Conservation (phyloP, 2,329 filamentous ascomycete genomes). For the Epichloe gansuensis region DNA sequence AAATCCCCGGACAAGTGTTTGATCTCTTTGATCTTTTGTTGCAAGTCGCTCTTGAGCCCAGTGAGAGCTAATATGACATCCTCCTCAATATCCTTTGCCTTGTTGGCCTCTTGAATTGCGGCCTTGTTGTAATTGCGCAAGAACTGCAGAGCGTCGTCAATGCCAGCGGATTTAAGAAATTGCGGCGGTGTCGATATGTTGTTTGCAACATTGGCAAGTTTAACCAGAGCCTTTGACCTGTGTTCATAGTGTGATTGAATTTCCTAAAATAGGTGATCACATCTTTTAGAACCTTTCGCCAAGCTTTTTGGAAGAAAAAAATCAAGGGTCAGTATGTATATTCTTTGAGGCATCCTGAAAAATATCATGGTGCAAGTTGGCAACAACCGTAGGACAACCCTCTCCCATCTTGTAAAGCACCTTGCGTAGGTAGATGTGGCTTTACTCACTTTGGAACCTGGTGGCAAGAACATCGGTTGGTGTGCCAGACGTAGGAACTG, state of each 20-base stretch:
- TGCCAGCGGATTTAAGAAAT: conserved; percentile 71
- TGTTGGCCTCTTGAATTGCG: conserved; percentile 68
- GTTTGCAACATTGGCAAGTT: conserved; percentile 73
- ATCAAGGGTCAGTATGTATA: neutral
- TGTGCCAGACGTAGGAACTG: conserved; percentile 74
- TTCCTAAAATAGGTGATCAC: conserved; percentile 85
- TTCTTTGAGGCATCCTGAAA: neutral
- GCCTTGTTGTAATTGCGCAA: conserved; percentile 74
- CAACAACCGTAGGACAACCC: no score
- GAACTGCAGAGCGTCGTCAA: conserved; percentile 75
- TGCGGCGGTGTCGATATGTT: conserved; percentile 63
- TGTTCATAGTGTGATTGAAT: conserved; percentile 82
- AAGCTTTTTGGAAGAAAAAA: conserved; percentile 42
- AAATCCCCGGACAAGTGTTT: conserved; percentile 88
- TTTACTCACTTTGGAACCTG: conserved; percentile 68
- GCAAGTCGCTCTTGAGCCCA: conserved; percentile 74
- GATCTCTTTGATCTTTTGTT: conserved; percentile 97
- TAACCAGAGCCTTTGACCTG: conserved; percentile 68
- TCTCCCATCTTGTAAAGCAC: neutral
- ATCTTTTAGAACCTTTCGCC: conserved; percentile 92
- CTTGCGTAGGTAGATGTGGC: neutral
- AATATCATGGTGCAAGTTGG: neutral
- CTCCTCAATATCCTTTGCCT: conserved; percentile 79
- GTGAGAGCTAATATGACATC: conserved; percentile 84
- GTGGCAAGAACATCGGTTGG: conserved; percentile 81